Evolutionary conservation across 2,329 filamentous ascomycete species (phyloP).

Genomic region (Colletotrichum lentis): DNA sequence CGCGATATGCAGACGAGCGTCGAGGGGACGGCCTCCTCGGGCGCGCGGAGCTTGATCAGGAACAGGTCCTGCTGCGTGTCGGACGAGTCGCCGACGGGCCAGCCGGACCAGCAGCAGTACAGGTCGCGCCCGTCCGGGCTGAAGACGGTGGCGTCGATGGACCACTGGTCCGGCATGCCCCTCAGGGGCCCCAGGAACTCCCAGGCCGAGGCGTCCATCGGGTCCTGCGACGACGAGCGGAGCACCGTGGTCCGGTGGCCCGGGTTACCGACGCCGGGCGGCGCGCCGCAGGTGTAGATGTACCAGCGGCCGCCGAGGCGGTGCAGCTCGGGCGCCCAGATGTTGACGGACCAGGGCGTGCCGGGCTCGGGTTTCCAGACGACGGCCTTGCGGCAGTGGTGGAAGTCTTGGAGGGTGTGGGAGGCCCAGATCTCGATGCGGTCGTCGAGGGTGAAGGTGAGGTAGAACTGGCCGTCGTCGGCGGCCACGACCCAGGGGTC

Average conservation of each 20-base stretch:
- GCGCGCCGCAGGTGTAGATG: slow-evolving; percentile 53
- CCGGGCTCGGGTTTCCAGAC: slow-evolving; percentile 41
- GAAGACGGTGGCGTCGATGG: slow-evolving; percentile 64
- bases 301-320: slow-evolving; percentile 40
- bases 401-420: slow-evolving; percentile 44
- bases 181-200: slow-evolving; percentile 60
- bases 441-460: slow-evolving; percentile 47
- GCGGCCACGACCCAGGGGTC: slow-evolving; percentile 45
- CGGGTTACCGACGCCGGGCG: slow-evolving; percentile 55
- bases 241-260: slow-evolving; percentile 52
- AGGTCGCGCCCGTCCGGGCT: slow-evolving; percentile 56
- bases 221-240: slow-evolving; percentile 53
- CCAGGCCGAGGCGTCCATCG: slow-evolving; percentile 57
- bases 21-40: slow-evolving; percentile 54
- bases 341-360: slow-evolving; percentile 39
- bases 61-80: slow-evolving; percentile 34
- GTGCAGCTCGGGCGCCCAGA: slow-evolving; percentile 42
- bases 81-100: slow-evolving; percentile 48
- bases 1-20: slow-evolving; percentile 58
- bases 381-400: slow-evolving; percentile 40
- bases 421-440: slow-evolving; percentile 49
- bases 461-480: slow-evolving; percentile 43
- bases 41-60: slow-evolving; percentile 48
- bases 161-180: slow-evolving; percentile 58
- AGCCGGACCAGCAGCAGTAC: slow-evolving; percentile 62